Evolutionary conservation across 139 green algal genomes (phyloP).

Genomic region (Eudorina sp.): DNA sequence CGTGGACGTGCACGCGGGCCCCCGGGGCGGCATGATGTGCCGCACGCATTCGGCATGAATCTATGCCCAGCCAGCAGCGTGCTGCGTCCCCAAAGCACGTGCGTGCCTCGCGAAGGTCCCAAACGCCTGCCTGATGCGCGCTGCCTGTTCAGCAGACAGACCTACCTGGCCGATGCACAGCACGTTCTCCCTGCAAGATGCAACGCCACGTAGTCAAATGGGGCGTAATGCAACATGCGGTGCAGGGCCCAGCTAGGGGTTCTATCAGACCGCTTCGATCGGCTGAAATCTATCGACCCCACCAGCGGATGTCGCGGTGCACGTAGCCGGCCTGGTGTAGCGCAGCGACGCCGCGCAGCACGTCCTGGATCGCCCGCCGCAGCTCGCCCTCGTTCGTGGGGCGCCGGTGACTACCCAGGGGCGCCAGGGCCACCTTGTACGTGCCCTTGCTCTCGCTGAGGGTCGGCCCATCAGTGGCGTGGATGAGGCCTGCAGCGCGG

Average conservation of each 20-base stretch:
- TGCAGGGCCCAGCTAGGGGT: background rate
- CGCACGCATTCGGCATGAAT: background rate
- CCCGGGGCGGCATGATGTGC: background rate
- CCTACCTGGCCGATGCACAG: conserved; percentile 26
- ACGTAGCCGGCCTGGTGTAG: conserved; percentile 5
- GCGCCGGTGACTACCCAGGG: background rate
- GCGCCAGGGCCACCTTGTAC: conserved; percentile 7
- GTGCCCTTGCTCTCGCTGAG: background rate
- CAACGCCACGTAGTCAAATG: conserved; percentile 14
- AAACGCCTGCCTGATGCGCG: background rate
- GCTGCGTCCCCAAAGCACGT: background rate
- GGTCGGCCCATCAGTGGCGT: background rate
- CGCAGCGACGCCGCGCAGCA: conserved; percentile 18
- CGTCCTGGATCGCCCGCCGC: conserved; percentile 6
- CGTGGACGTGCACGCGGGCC: conserved; percentile 1
- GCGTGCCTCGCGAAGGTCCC: conserved; percentile 3
- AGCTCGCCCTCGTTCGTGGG: conserved; percentile 17
- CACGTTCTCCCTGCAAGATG: conserved; percentile 16
- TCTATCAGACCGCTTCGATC: background rate
- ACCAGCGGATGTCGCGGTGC: conserved; percentile 16
- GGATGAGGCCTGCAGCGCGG: conserved; percentile 1
- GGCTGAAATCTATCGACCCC: background rate
- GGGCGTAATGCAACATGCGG: conserved; percentile 1
- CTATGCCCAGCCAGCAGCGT: background rate
- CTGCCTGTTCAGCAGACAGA: background rate